A percentile compares a stretch with the other conserved stretches of the same genome.
phyloP scores from a whole-genome alignment of 2,329 filamentous ascomycete genomes.

The Neofusicoccum cordaticola region DNA sequence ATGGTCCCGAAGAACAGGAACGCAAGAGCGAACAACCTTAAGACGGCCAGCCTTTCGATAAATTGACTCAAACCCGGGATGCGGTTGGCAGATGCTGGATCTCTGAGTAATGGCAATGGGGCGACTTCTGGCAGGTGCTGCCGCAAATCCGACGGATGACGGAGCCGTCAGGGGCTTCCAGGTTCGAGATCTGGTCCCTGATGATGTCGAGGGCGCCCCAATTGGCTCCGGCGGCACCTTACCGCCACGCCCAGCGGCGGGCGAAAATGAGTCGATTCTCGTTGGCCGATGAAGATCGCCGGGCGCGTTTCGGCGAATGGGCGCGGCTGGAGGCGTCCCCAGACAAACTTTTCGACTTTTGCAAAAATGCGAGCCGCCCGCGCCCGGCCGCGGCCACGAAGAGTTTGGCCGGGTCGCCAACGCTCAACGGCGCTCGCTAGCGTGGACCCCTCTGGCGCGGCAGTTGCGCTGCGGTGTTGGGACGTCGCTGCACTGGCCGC shows the following conservation, averaged over 20 bases:
- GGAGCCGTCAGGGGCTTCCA: slow-evolving; percentile 9
- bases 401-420: background rate
- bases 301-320: slow-evolving; percentile 4
- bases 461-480: background rate
- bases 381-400: background rate
- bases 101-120: slow-evolving; percentile 4
- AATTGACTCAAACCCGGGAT: background rate
- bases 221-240: slow-evolving; percentile 9
- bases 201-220: background rate
- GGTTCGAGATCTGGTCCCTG: slow-evolving; percentile 11
- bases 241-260: background rate
- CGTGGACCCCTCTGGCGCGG: background rate
- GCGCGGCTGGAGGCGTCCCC: background rate
- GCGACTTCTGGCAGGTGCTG: background rate
- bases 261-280: slow-evolving; percentile 1
- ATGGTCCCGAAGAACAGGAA: slow-evolving; percentile 5
- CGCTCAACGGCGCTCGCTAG: slow-evolving; percentile 1
- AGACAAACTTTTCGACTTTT: background rate
- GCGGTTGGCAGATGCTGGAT: background rate
- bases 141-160: background rate
- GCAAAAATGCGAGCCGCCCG: too few species aligned
- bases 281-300: slow-evolving; percentile 4
- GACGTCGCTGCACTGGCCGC: background rate
- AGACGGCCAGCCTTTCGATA: background rate
- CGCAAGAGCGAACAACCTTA: background rate